Conservation (phyloP, 176 grass and related monocot genomes). For the Bothriochloa decipiens region DNA sequence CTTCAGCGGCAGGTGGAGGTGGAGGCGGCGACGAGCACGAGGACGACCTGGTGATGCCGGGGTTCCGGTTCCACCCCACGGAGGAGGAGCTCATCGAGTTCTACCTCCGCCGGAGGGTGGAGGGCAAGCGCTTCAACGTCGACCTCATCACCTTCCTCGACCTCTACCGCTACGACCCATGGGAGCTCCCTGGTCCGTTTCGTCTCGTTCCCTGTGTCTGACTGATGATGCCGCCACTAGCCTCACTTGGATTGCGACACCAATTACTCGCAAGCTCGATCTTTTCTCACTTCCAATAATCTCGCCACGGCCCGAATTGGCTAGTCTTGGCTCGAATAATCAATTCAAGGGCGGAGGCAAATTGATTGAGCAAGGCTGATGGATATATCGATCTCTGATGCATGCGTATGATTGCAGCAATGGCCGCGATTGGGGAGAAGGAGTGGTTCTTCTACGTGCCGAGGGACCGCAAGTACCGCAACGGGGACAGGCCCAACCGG, state of each 20-base stretch:
- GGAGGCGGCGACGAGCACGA: constrained; percentile 64
- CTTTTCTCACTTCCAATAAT: background rate
- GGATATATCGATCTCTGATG: background rate
- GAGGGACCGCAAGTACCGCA: constrained; percentile 92
- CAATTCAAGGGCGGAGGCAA: too few species aligned
- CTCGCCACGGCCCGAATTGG: background rate
- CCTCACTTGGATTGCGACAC: too few species aligned
- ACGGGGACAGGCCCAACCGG: constrained; percentile 93
- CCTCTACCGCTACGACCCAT: constrained; percentile 96
- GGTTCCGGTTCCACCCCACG: constrained; percentile 97
- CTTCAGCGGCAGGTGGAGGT: background rate
- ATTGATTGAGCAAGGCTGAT: background rate
- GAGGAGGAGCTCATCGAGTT: constrained; percentile 99
- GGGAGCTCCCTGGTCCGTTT: constrained; percentile 86
- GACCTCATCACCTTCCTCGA: constrained; percentile 96
- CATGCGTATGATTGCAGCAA: constrained; percentile 35
- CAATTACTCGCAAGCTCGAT: background rate
- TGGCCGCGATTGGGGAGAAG: constrained; percentile 97
- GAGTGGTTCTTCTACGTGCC: constrained; percentile 99
- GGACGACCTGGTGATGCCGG: constrained; percentile 86
- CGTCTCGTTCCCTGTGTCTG: background rate
- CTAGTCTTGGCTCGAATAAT: too few species aligned
- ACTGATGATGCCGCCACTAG: too few species aligned
- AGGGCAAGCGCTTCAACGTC: constrained; percentile 96
- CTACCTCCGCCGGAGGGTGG: constrained; percentile 93